These are phyloP conservation scores for Stephanodiscus minutulus DNA, from an alignment of 108 stramenopile genomes.

Conservation along the genomic window DNA sequence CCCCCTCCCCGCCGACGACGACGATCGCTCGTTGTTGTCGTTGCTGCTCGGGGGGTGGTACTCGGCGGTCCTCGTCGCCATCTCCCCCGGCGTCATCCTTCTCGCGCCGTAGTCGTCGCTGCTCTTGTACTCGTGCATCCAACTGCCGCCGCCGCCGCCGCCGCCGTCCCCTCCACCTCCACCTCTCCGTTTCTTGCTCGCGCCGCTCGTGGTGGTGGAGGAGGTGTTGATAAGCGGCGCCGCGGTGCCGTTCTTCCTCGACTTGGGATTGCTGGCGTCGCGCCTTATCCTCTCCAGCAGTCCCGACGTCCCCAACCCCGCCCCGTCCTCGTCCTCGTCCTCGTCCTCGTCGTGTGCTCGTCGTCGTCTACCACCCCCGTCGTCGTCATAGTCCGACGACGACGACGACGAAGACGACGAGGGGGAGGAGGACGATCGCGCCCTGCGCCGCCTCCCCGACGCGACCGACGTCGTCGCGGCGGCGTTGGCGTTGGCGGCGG, in stretches of 20 bases:
- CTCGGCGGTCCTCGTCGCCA: constrained; percentile 61
- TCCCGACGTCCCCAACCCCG: constrained; percentile 42
- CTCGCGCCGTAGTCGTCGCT: constrained; percentile 26
- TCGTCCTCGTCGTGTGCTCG: constrained; percentile 3
- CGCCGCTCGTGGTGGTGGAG: not conserved
- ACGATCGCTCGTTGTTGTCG: too few relatives aligned
- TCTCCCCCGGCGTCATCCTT: constrained; percentile 43
- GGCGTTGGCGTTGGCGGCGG: too few relatives aligned
- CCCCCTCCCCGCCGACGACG: too few relatives aligned
- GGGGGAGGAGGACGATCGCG: not conserved
- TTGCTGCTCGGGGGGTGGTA: constrained; percentile 47
- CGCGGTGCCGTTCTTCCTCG: too few relatives aligned
- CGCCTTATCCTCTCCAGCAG: constrained; percentile 59
- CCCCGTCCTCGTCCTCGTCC: constrained; percentile 43
- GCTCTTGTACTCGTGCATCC: constrained; percentile 60
- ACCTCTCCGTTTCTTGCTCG: constrained; percentile 1
- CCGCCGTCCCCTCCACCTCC: too few relatives aligned
- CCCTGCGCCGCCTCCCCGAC: too few relatives aligned
- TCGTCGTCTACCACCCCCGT: constrained; percentile 34
- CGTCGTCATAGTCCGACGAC: too few relatives aligned
- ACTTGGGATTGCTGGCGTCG: constrained; percentile 6
- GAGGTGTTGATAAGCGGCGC: constrained; percentile 5
- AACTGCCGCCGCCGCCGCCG: not conserved
- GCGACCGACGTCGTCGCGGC: not conserved
- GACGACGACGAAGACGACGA: too few relatives aligned